These are phyloP conservation scores for Phytopythium aichiense DNA, from an alignment of 352 stramenopile species.

Conservation along the genomic window DNA sequence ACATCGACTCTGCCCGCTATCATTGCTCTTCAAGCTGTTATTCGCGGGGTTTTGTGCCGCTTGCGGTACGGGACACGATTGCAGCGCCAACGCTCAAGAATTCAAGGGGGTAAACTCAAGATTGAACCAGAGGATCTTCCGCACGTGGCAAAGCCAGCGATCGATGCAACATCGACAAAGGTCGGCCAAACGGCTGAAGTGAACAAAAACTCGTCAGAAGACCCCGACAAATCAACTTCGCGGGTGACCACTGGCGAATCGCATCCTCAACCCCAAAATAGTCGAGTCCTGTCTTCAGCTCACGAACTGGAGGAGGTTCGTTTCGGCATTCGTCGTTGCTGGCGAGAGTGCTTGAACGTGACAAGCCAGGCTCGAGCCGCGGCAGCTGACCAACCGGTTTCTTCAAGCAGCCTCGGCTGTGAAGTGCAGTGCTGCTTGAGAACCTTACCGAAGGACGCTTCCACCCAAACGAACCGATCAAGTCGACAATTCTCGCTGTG, in stretches of 20 bases:
- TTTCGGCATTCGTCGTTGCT: slow-evolving; percentile 27
- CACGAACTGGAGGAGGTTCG: slow-evolving; percentile 10
- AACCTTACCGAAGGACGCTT: slow-evolving; percentile 3
- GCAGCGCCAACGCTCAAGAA: background rate
- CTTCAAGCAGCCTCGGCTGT: slow-evolving; percentile 25
- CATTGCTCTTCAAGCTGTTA: slow-evolving; percentile 28
- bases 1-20: slow-evolving; percentile 22
- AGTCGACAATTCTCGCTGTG: slow-evolving; percentile 38
- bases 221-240: background rate
- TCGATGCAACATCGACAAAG: background rate
- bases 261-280: background rate
- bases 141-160: background rate
- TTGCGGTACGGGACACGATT: background rate
- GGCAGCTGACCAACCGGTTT: background rate
- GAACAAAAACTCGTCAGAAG: background rate
- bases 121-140: background rate
- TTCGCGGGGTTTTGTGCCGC: slow-evolving; percentile 22
- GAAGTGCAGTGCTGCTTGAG: slow-evolving; percentile 37
- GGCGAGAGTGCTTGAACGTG: slow-evolving; percentile 5
- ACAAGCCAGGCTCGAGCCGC: background rate
- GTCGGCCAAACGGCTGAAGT: background rate
- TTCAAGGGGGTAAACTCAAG: background rate
- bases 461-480: background rate
- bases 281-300: background rate
- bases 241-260: background rate